Percentiles rank a stretch among this genome's conserved stretches.
phyloP scores from a whole-genome alignment of 73 alveolate genomes.

The Paramecium primaurelia region DNA sequence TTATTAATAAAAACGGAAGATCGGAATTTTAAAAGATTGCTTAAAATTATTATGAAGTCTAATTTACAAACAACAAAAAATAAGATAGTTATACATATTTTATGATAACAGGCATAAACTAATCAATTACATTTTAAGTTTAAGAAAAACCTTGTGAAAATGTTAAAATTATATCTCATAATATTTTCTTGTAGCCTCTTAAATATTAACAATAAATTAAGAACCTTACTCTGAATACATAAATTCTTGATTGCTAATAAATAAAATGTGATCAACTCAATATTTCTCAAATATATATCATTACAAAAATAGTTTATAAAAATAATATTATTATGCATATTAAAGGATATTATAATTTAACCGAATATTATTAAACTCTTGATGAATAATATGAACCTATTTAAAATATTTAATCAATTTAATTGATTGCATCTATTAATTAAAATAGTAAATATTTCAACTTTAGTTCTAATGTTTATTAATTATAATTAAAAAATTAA shows the following conservation, averaged over 20 bases:
- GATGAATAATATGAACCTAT: neutral
- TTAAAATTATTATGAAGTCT: neutral
- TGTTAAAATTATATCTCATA: neutral
- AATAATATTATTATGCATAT: neutral
- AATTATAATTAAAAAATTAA: neutral
- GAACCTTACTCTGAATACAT: neutral
- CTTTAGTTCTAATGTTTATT: neutral
- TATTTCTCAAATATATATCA: neutral
- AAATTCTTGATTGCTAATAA: neutral
- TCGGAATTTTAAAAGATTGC: neutral
- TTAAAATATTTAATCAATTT: neutral
- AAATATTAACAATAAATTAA: neutral
- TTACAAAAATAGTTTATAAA: neutral
- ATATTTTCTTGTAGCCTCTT: neutral
- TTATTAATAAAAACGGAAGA: neutral
- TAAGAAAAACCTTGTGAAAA: neutral
- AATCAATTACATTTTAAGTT: neutral
- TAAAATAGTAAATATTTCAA: neutral
- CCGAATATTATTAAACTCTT: neutral
- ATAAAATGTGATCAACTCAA: neutral
- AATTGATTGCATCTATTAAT: neutral
- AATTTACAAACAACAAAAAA: neutral
- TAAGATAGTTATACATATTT: neutral
- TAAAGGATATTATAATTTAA: neutral
- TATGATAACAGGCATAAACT: neutral